Evolutionary conservation across 306 rosid genomes (phyloP), one percentile per base, ranked within the genome.

Genomic region (Vigna angularis): DNA sequence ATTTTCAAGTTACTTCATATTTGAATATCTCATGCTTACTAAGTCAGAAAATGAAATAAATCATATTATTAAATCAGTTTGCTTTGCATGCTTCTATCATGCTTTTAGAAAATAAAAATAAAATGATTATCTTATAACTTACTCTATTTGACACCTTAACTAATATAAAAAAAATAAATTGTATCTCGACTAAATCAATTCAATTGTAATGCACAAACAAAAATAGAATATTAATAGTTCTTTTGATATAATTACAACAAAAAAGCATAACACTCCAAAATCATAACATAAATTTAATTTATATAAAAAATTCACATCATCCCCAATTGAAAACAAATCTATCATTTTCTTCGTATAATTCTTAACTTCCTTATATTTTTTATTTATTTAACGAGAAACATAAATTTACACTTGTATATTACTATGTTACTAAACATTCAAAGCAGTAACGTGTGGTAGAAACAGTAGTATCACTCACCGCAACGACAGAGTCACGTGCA

Each of bases 401-500:
- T 26, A 26, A 26, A 26, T 26, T 2, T 1, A 26, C 3, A 26
- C 28, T 26, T 26, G 28, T 26, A 26, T 26, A 26, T 26, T 26
- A 26, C 28, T 2, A 1, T 26, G 28, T 38, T 12, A 3, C 10
- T 56, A 58, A 58, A 56, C 16, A 53, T 20, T 52, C 13, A 8
- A 52, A 3, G 0, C 6, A 51, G 24, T 22, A 18, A 7, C 16
- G 1, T 15, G 12, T 10, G 13, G 2, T n/a, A 28, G 15, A 18
- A 32, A 3, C 5, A 83, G 7, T 40, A 66, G 0, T 36, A 36
- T 36, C 9, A 36, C 72, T 66, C n/a, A 66, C 87, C 13, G 79
- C 82, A 20, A 73, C 85, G 0, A 86, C 87, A 0, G 87, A 83
- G 64, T 86, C 89, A 49, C 87, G 42, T 6, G 89, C 89, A 0